Base-by-base conservation (phyloP, 2,329 filamentous ascomycete genomes). In the Reticulascus tulasneorum region DNA sequence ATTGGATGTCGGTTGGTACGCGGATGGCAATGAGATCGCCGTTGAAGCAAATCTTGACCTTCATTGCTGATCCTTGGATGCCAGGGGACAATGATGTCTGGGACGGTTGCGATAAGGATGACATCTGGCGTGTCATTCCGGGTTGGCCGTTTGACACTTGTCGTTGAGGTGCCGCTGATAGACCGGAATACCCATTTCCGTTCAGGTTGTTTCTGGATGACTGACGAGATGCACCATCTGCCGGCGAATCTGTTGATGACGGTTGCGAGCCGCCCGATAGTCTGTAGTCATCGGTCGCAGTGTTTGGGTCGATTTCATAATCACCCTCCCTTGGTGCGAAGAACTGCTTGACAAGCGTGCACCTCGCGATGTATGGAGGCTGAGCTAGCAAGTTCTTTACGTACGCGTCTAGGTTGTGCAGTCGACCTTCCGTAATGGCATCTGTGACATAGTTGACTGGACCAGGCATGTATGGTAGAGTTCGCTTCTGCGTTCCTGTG, bases 391-490 rank as follows among this genome's bases (percentile, higher is more conserved):
- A 72, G 51, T 93, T 91, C 64, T 94, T 94, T 50, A 98, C 88
- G 53, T 98, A 98, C 33, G 91, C 86, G 54, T 98, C 90, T 24
- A 98, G 69, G 56, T 94, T 96, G 58, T 93, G 86, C 40, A 93
- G 79, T 48, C 93, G 81, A 19, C 89, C 90, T 55, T 96, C 90
- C 13, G 90, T 95, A 52, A 98, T 96, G 23, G 86, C 87, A 56
- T 97, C 91, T n/a, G 91, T 98, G 37, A 97, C 91, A 62, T 94
- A 95, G 47, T 90, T 94, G 44, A 98, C 91, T 4, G 93, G 93
- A 6, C 93, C 93, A 9, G 93, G 93, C 93, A 98, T 98, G 60
- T 94, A 97, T 3, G 93, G 93, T 10, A 98, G 65, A 8, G 84
- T 88, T 37, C 93, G 83, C 55, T 84, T 82, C 54, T 89, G 81